Conservation (phyloP, 1,284 basidiomycete genomes). For the Austroboletus novae-zelandiae region DNA sequence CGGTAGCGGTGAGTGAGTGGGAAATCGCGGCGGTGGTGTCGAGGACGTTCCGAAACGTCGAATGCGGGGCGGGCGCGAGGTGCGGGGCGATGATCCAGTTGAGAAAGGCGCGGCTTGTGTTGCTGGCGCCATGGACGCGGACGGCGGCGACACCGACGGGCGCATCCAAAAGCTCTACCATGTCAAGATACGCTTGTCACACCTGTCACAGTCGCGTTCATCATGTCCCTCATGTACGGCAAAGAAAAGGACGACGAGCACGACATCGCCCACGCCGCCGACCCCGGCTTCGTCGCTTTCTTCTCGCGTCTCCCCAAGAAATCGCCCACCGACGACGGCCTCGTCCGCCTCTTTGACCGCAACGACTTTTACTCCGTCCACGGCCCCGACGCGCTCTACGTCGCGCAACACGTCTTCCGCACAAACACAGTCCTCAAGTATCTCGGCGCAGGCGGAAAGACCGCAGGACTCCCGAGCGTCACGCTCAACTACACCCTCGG, state of each 20-base stretch:
- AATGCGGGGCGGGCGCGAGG: conserved; percentile 13
- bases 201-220: conserved; percentile 15
- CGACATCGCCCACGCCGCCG: conserved; percentile 51
- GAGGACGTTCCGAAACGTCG: conserved; percentile 64
- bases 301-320: conserved; percentile 66
- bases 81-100: conserved; percentile 70
- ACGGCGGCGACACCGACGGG: conserved; percentile 42
- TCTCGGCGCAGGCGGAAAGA: conserved; percentile 61
- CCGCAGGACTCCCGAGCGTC: conserved; percentile 71
- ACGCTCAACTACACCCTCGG: conserved; percentile 81
- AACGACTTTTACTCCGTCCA: conserved; percentile 88
- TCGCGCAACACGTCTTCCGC: conserved; percentile 83
- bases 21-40: conserved; percentile 67
- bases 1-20: conserved; percentile 63
- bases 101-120: conserved; percentile 81
- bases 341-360: conserved; percentile 83
- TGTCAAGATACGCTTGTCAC: conserved; percentile 12
- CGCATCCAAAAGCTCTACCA: conserved; percentile 28
- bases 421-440: conserved; percentile 87
- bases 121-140: conserved; percentile 73
- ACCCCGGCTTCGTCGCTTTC: conserved; percentile 77
- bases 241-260: conserved; percentile 61
- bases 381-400: conserved; percentile 84
- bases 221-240: conserved; percentile 56
- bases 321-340: conserved; percentile 61